Evolutionary conservation across 371 early-diverging fungal genomes (phyloP).

Genomic region (Mucor irregularis): DNA sequence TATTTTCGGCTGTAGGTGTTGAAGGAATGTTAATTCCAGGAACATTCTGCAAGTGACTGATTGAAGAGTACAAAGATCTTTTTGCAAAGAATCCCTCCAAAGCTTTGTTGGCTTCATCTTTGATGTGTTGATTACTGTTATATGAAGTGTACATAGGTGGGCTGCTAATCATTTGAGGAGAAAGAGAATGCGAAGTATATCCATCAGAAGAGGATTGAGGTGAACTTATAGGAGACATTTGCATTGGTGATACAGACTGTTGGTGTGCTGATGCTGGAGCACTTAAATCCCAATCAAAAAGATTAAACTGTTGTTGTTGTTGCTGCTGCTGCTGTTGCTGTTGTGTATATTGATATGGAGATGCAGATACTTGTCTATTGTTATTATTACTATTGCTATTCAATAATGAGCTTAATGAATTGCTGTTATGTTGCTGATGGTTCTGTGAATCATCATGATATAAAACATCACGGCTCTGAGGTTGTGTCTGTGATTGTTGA

Average conservation of each 20-base stretch:
- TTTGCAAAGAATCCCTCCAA: constrained; percentile 14
- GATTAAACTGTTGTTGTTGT: constrained; percentile 8
- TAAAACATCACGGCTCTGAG: constrained; percentile 16
- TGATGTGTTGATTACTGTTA: constrained; percentile 1
- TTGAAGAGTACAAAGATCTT: not conserved
- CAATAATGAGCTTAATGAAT: not conserved
- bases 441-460: constrained; percentile 17
- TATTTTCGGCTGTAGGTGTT: constrained; percentile 17
- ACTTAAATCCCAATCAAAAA: constrained; percentile 19
- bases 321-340: constrained; percentile 3
- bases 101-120: constrained; percentile 17
- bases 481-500: constrained; percentile 18
- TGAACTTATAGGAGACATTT: constrained; percentile 20
- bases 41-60: constrained; percentile 11
- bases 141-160: constrained; percentile 7
- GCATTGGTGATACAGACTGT: constrained; percentile 5
- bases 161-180: constrained; percentile 11
- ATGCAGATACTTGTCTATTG: not conserved
- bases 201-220: constrained; percentile 26
- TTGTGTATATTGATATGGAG: not conserved
- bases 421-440: not conserved
- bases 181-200: constrained; percentile 20
- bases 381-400: not conserved
- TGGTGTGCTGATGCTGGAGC: constrained; percentile 1
- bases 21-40: constrained; percentile 32